Evolutionary conservation across 2,329 filamentous ascomycete species (phyloP), one percentile per base, ranked within the genome.

Genomic region (Venturia pyrina): DNA sequence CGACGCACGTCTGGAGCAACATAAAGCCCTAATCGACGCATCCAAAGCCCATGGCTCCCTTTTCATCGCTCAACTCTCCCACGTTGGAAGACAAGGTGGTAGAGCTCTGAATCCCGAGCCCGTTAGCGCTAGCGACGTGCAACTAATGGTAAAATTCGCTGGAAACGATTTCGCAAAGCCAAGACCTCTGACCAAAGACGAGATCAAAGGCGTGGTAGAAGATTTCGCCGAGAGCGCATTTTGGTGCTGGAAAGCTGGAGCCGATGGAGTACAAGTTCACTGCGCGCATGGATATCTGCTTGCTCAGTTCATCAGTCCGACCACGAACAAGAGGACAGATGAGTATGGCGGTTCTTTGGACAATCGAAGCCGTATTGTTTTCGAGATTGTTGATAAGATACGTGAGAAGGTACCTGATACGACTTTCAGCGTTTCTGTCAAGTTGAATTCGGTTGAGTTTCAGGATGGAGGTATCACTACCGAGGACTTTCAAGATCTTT

Each of bases 191-290:
- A 50, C 43, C 15, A 37, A 48, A n/a, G 62, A 64, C 43, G 62
- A 64, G 32, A 64, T 89, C 69, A 72, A 79, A 48, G 72, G 76
- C 19, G 72, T 89, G 24, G 79, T 87, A n/a, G 79, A 84, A 32
- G 80, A 81, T 3, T 89, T 87, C 70, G 83, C 83, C 0, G 82
- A 88, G 69, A 80, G 85, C 0, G 85, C 85, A 0, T 82, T 85
- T 70, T 89, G 82, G 69, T 76, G 84, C 5, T 80, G 88, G 67
- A 84, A 84, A 71, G 85, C 85, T 0, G 87, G 87, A 1, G 89
- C 74, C 65, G 81, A 83, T 68, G 82, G 82, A 2, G 76, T 76
- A 17, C 43, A 64, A 28, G 43, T 81, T 7, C 79, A 81, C 68
- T 79, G 75, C 21, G 79, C 78, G 4, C 62, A 64, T 53, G 62